Base-by-base conservation (phyloP, 1,284 basidiomycete species). In the Leccinum proximum region DNA sequence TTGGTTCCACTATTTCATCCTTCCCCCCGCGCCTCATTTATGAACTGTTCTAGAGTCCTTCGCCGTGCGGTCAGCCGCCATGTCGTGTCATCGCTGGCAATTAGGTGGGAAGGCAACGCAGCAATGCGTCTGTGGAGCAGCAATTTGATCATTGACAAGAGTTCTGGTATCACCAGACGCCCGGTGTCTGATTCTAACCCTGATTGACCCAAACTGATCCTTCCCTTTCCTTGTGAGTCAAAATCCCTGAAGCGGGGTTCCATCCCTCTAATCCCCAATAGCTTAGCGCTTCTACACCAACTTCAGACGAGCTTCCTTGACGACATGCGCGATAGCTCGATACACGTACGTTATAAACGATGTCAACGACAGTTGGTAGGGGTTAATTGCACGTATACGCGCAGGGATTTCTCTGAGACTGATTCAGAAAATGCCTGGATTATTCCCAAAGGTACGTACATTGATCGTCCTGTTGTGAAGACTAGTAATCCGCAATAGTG, bases 151-250 rank as follows among this genome's bases (percentile, higher is more conserved):
- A 59, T 59, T 59, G 50, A 38, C 61, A 54, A 35, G 5, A 18
- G 18, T 67, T 58, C 50, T 30, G 33, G 53, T 18, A 54, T 26
- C 53, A 16, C 26, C 50, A 38, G 50, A 45, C 30, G 26, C 26
- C 60, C 48, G 56, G 40, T 4, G 35, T 53, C 37, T 6, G 58
- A 35, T 54, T 38, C 42, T 54, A 54, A 54, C 53, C 58, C 65
- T 61, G 58, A 69, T 65, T 67, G 60, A 22, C 68, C 56, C 40
- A 61, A 57, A 58, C 16, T 10, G 30, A 30, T 54, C 53, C 26
- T 53, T 54, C 53, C 26, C 26, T 13, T 58, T 35, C 48, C 37
- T 33, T n/a, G 56, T 38, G 26, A 60, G 58, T 54, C 22, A 35
- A 65, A 57, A 62, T 53, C 30, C 10, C 45, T 50, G 16, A 53